Conservation (phyloP, 352 stramenopile genomes). For the Phytopythium kandeliae region DNA sequence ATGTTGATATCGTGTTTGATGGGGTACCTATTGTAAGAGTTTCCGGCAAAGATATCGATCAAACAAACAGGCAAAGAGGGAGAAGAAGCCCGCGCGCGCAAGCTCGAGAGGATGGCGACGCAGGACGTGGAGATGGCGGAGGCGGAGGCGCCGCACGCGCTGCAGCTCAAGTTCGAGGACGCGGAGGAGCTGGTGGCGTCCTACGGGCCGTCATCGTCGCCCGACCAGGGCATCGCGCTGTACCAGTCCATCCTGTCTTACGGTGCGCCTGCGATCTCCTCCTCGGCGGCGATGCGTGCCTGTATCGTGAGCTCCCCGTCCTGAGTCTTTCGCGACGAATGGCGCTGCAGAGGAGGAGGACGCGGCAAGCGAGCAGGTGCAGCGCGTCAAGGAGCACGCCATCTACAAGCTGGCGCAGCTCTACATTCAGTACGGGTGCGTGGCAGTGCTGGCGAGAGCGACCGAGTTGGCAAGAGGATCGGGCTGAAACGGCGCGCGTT, state of each 20-base stretch:
- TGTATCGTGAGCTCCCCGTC: too few relatives aligned
- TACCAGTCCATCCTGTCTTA: slow-evolving; percentile 78
- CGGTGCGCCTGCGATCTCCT: slow-evolving; percentile 29
- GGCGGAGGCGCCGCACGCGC: slow-evolving; percentile 64
- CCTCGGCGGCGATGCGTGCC: too few relatives aligned
- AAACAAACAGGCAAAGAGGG: neutral
- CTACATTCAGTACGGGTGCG: slow-evolving; percentile 84
- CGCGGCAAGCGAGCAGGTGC: slow-evolving; percentile 58
- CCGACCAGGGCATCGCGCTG: slow-evolving; percentile 41
- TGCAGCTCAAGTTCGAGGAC: slow-evolving; percentile 74
- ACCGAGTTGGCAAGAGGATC: too few relatives aligned
- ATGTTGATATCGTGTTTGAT: too few relatives aligned
- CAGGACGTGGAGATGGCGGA: slow-evolving; percentile 26
- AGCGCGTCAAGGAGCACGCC: slow-evolving; percentile 93
- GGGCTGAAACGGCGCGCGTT: neutral
- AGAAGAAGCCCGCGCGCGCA: too few relatives aligned
- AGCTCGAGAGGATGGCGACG: slow-evolving; percentile 1
- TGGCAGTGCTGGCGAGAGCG: too few relatives aligned
- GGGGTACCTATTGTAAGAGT: too few relatives aligned
- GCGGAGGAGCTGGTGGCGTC: slow-evolving; percentile 45
- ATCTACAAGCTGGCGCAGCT: slow-evolving; percentile 94
- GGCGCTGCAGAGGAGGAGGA: slow-evolving; percentile 42
- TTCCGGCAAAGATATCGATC: too few relatives aligned
- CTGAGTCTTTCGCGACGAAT: too few relatives aligned
- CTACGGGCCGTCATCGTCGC: slow-evolving; percentile 26